These are phyloP conservation scores for Anisodus tanguticus DNA, from an alignment of 257 asterid species.

Conservation along the genomic window DNA sequence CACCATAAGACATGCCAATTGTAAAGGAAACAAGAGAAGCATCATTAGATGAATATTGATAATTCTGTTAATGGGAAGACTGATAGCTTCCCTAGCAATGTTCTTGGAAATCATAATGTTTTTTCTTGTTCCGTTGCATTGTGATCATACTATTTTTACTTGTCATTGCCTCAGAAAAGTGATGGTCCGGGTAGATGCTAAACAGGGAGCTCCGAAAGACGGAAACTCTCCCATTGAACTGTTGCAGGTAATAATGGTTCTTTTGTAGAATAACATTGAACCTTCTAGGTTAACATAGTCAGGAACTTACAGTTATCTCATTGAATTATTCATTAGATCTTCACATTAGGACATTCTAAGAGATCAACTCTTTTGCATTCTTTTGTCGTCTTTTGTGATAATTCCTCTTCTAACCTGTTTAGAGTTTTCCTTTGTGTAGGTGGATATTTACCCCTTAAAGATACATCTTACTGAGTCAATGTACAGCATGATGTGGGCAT, in stretches of 20 bases:
- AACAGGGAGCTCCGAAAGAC: slow-evolving; percentile 95
- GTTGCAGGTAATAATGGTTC: slow-evolving; percentile 64
- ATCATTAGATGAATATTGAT: background rate
- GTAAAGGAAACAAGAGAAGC: background rate
- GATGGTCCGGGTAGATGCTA: slow-evolving; percentile 98
- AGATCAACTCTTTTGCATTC: background rate
- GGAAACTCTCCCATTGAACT: slow-evolving; percentile 90
- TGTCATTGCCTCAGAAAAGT: slow-evolving; percentile 67
- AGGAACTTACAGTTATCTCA: background rate
- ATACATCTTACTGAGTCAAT: slow-evolving; percentile 91
- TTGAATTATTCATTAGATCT: background rate
- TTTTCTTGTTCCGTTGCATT: slow-evolving; percentile 17
- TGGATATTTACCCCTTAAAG: slow-evolving; percentile 95
- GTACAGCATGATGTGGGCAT: slow-evolving; percentile 97
- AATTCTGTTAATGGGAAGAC: background rate
- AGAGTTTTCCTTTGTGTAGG: slow-evolving; percentile 53
- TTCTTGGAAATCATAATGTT: background rate
- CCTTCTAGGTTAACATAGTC: background rate
- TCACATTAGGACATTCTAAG: background rate
- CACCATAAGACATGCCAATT: background rate
- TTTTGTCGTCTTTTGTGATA: slow-evolving; percentile 24
- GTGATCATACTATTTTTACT: background rate
- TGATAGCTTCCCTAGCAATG: background rate
- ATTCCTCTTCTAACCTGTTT: slow-evolving; percentile 25
- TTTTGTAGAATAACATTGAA: background rate